phyloP scores from a whole-genome alignment of 768 basidiomycete genomes.

The Xanthoconium purpureum region DNA sequence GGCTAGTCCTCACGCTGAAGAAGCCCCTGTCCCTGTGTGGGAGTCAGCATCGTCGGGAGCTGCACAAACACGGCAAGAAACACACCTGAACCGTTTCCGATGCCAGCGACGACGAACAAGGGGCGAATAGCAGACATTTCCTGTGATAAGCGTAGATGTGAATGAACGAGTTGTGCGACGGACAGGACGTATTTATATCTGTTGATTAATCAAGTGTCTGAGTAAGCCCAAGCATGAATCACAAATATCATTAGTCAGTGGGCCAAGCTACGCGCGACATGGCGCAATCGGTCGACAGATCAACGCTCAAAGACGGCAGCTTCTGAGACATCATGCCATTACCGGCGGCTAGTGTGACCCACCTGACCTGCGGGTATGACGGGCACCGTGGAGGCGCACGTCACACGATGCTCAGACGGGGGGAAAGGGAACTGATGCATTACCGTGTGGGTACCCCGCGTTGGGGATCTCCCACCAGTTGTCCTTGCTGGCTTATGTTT shows the following conservation, averaged over 20 bases:
- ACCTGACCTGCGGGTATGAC: too few relatives aligned
- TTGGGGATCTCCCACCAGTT: too few relatives aligned
- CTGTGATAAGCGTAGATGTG: neutral
- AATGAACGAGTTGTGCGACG: neutral
- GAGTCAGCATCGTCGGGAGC: neutral
- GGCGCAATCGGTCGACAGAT: conserved; percentile 5
- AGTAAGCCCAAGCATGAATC: conserved; percentile 15
- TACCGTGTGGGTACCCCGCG: too few relatives aligned
- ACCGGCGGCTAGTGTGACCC: too few relatives aligned
- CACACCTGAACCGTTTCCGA: conserved; percentile 41
- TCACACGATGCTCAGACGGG: too few relatives aligned
- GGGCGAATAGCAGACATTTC: conserved; percentile 39
- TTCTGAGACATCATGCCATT: too few relatives aligned
- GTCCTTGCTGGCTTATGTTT: too few relatives aligned
- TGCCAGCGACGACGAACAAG: conserved; percentile 58
- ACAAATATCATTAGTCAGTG: conserved; percentile 17
- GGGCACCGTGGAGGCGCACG: too few relatives aligned
- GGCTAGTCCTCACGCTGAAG: conserved; percentile 46
- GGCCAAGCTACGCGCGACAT: neutral
- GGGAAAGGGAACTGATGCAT: too few relatives aligned
- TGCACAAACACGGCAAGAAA: neutral
- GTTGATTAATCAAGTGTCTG: neutral
- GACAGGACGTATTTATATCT: neutral
- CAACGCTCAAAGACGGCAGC: too few relatives aligned
- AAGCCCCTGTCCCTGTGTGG: conserved; percentile 51